Evolutionary conservation across 176 grass and related monocot genomes (phyloP), one percentile per base, ranked within the genome.

Genomic region (Eleusine coracana): DNA sequence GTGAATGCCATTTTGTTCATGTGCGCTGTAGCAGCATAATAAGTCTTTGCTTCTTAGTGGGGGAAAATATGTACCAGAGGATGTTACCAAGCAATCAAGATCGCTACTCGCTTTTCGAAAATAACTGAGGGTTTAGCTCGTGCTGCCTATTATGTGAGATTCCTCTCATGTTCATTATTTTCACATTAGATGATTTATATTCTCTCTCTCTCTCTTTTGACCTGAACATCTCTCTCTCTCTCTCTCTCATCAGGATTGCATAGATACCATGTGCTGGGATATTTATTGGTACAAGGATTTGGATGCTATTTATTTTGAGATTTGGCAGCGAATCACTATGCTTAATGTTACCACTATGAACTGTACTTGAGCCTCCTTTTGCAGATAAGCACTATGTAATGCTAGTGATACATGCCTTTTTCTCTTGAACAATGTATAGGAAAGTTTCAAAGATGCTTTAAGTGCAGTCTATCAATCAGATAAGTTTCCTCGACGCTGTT

Each of bases 381-480:
- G n/a, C n/a, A n/a, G n/a, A n/a, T n/a, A n/a, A n/a, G n/a, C n/a
- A n/a, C n/a, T n/a, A n/a, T n/a, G n/a, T n/a, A n/a, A n/a, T n/a
- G n/a, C 41, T 67, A 38, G 1, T 39, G 28, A 73, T 58, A 0
- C 9, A 50, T 39, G 2, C 1, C 17, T 27, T 85, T 39, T 76
- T 27, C 36, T n/a, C 4, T 13, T 39, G 29, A 64, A 73, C 44
- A n/a, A n/a, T n/a, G n/a, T n/a, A 20, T 15, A 42, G 78, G 65
- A 1, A 52, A 49, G 74, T 50, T 77, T 85, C 29, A 62, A 1
- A 85, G 28, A 85, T 46, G 23, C 74, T 71, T 69, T 85, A 28
- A 16, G 62, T 16, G 40, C 38, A 50, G 74, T 85, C 58, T 74
- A 83, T 67, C 48, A 51, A 37, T 31, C 12, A 1, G 40, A 46